phyloP scores from a whole-genome alignment of 805 yeast species.

The Scheffersomyces stipitis region DNA sequence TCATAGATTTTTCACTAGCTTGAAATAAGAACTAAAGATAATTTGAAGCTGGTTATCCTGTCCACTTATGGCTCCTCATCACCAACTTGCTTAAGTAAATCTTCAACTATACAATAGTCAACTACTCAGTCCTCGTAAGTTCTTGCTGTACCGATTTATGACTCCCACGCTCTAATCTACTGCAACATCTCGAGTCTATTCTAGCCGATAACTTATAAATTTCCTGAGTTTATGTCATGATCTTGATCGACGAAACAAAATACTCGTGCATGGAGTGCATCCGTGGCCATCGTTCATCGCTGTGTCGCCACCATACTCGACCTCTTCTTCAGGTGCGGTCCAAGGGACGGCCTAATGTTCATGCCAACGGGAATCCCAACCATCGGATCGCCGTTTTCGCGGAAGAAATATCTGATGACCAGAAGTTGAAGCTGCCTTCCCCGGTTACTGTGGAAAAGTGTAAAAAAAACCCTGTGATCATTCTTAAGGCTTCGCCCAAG shows the following conservation, averaged over 20 bases:
- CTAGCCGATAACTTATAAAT: no score
- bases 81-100: no score
- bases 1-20: no score
- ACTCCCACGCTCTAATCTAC: no score
- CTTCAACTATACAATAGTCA: no score
- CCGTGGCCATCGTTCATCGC: slow-evolving; percentile 87
- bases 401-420: slow-evolving; percentile 26
- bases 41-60: no score
- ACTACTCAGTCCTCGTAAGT: no score
- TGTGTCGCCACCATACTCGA: slow-evolving; percentile 78
- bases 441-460: not conserved
- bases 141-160: no score
- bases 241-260: slow-evolving; percentile 73
- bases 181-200: no score
- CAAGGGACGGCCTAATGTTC: slow-evolving; percentile 81
- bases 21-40: no score
- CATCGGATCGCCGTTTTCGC: slow-evolving; percentile 63
- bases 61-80: no score
- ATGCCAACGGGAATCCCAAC: slow-evolving; percentile 46
- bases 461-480: slow-evolving; percentile 25
- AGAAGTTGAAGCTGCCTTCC: not conserved
- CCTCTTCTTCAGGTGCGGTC: slow-evolving; percentile 83
- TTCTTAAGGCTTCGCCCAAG: slow-evolving; percentile 37
- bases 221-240: no score
- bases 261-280: slow-evolving; percentile 87